Evolutionary conservation across 1,139 yeast genomes (phyloP).

Genomic region (Suhomyces bokatorum): DNA sequence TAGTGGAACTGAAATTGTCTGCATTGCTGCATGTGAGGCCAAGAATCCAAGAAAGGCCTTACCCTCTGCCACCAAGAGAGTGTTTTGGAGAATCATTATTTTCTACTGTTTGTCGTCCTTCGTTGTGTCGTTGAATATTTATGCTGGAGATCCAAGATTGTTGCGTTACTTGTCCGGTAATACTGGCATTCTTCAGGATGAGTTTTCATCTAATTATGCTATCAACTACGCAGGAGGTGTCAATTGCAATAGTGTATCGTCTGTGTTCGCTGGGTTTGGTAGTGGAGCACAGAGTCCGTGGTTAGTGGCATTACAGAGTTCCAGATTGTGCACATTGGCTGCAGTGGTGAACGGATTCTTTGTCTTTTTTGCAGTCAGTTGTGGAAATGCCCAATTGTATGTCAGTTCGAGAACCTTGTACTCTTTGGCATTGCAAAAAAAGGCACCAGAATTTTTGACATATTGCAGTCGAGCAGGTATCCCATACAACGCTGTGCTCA

Average conservation of each 20-base stretch:
- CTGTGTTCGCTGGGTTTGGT: slow-evolving; percentile 49
- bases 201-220: slow-evolving; percentile 33
- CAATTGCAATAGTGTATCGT: slow-evolving; percentile 34
- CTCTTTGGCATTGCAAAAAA: slow-evolving; percentile 69
- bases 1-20: slow-evolving; percentile 80
- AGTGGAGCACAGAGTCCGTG: slow-evolving; percentile 75
- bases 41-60: slow-evolving; percentile 76
- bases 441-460: slow-evolving; percentile 63
- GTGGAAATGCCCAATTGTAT: slow-evolving; percentile 76
- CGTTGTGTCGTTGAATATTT: slow-evolving; percentile 67
- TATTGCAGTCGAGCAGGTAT: slow-evolving; percentile 66
- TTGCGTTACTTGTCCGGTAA: slow-evolving; percentile 50
- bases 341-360: slow-evolving; percentile 65
- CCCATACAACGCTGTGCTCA: slow-evolving; percentile 68
- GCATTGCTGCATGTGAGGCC: slow-evolving; percentile 85
- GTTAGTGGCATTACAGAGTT: slow-evolving; percentile 74
- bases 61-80: slow-evolving; percentile 75
- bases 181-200: slow-evolving; percentile 29
- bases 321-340: slow-evolving; percentile 63
- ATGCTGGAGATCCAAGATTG: slow-evolving; percentile 74
- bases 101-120: slow-evolving; percentile 73
- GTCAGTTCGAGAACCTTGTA: slow-evolving; percentile 79
- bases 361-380: slow-evolving; percentile 72
- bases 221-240: slow-evolving; percentile 43
- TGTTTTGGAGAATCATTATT: slow-evolving; percentile 68